Conservation (phyloP, 2,329 filamentous ascomycete species). For the Zalaria sp. region DNA sequence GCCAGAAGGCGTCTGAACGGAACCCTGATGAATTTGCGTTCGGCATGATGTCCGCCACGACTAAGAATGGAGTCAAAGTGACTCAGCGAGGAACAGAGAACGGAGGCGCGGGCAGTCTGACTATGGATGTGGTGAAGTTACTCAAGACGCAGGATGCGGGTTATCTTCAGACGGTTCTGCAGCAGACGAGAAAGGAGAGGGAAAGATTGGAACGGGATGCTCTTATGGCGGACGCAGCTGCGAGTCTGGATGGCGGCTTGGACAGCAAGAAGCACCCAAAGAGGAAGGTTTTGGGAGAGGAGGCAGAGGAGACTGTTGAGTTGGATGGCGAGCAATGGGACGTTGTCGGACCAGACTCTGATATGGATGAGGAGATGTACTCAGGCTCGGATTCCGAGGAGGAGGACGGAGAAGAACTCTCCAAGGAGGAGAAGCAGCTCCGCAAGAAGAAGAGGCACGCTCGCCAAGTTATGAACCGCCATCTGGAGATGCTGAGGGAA, state of each 20-base stretch:
- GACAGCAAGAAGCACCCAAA: slow-evolving; percentile 8
- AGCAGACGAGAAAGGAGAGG: slow-evolving; percentile 39
- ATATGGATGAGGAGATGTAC: not conserved
- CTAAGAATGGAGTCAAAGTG: slow-evolving; percentile 30
- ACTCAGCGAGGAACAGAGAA: slow-evolving; percentile 30
- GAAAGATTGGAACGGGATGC: slow-evolving; percentile 30
- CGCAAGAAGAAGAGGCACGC: slow-evolving; percentile 35
- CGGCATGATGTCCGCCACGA: slow-evolving; percentile 43
- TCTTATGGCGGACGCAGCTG: slow-evolving; percentile 13
- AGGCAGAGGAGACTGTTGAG: slow-evolving; percentile 11
- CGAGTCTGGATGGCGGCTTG: slow-evolving; percentile 24
- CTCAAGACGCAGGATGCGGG: slow-evolving; percentile 53
- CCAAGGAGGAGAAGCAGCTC: slow-evolving; percentile 28
- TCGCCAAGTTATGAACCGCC: slow-evolving; percentile 32
- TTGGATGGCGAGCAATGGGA: slow-evolving; percentile 12
- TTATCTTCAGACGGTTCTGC: slow-evolving; percentile 44
- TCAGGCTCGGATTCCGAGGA: slow-evolving; percentile 3
- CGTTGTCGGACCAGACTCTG: slow-evolving; percentile 8
- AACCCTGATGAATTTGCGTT: slow-evolving; percentile 56
- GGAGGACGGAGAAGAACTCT: slow-evolving; percentile 16
- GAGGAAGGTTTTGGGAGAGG: slow-evolving; percentile 25
- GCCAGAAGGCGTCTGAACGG: slow-evolving; percentile 44
- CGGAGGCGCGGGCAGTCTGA: slow-evolving; percentile 18
- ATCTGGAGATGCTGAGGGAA: slow-evolving; percentile 37
- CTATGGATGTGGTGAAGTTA: slow-evolving; percentile 45